Percentiles rank a stretch among this genome's conserved stretches.
These are phyloP conservation scores for Fomitiporia mediterranea DNA, from an alignment of 1,284 basidiomycete genomes.

Conservation along the genomic window DNA sequence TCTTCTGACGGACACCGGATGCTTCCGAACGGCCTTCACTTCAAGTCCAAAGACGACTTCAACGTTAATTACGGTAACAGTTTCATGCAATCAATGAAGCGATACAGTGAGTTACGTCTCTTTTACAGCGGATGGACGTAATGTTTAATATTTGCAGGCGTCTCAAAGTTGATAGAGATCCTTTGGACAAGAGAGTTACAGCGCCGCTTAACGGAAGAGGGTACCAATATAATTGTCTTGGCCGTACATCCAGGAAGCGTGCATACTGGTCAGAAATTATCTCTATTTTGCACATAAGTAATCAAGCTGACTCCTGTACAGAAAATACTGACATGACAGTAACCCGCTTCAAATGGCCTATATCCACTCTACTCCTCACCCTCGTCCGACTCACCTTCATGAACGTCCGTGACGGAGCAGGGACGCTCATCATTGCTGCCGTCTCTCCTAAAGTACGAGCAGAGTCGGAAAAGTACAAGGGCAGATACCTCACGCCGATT, in stretches of 20 bases:
- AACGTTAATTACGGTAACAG: slow-evolving; percentile 10
- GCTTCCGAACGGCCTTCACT: neutral
- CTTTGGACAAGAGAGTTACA: slow-evolving; percentile 24
- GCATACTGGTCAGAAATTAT: slow-evolving; percentile 25
- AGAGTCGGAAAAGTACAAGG: slow-evolving; percentile 39
- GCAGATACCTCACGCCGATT: slow-evolving; percentile 29
- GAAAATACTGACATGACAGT: neutral
- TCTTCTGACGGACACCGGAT: slow-evolving; percentile 2
- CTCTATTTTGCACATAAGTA: no score
- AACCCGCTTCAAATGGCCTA: slow-evolving; percentile 21
- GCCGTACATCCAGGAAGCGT: slow-evolving; percentile 23
- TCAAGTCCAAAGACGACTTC: slow-evolving; percentile 17
- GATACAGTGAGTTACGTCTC: slow-evolving; percentile 11
- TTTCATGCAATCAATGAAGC: slow-evolving; percentile 7
- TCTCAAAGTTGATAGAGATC: slow-evolving; percentile 23
- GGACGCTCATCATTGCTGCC: slow-evolving; percentile 36
- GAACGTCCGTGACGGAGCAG: slow-evolving; percentile 24
- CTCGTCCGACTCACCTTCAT: slow-evolving; percentile 39
- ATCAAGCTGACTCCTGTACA: no score
- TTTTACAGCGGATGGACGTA: no score
- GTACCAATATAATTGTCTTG: slow-evolving; percentile 17
- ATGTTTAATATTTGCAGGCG: slow-evolving; percentile 17
- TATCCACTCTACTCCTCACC: slow-evolving; percentile 29
- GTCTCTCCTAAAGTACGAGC: slow-evolving; percentile 35
- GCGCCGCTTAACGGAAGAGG: slow-evolving; percentile 16